Evolutionary conservation across 108 stramenopile species (phyloP).

Genomic region (Pseudonitzschia multistriata): DNA sequence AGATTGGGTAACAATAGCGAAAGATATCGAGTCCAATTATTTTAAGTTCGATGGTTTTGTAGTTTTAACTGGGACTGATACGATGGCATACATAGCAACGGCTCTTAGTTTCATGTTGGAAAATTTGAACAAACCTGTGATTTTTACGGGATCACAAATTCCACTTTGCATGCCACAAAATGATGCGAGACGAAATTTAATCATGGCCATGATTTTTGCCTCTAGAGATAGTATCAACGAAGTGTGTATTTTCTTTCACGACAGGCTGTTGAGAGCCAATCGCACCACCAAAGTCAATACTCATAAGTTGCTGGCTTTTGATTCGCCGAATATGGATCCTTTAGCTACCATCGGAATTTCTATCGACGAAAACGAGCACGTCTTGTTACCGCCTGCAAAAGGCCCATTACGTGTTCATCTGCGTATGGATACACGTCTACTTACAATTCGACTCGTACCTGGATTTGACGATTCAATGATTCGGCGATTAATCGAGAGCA

Average conservation of each 20-base stretch:
- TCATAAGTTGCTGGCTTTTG: slow-evolving; percentile 86
- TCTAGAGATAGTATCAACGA: slow-evolving; percentile 75
- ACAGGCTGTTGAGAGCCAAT: slow-evolving; percentile 86
- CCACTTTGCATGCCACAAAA: slow-evolving; percentile 91
- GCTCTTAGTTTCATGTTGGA: slow-evolving; percentile 97
- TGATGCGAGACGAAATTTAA: slow-evolving; percentile 94
- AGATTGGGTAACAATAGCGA: slow-evolving; percentile 89
- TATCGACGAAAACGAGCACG: slow-evolving; percentile 75
- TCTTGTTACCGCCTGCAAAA: slow-evolving; percentile 71
- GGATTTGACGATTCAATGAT: slow-evolving; percentile 92
- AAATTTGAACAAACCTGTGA: slow-evolving; percentile 95
- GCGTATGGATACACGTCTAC: slow-evolving; percentile 83
- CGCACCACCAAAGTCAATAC: slow-evolving; percentile 89
- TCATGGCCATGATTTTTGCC: slow-evolving; percentile 94
- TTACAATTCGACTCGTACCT: slow-evolving; percentile 86
- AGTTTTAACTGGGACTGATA: slow-evolving; percentile 95
- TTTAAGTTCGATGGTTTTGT: slow-evolving; percentile 95
- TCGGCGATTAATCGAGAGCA: slow-evolving; percentile 49
- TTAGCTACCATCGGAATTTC: slow-evolving; percentile 88
- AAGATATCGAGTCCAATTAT: slow-evolving; percentile 79
- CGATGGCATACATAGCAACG: slow-evolving; percentile 93
- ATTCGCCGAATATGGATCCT: slow-evolving; percentile 91
- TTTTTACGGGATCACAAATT: slow-evolving; percentile 92
- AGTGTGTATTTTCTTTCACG: slow-evolving; percentile 94
- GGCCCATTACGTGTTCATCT: slow-evolving; percentile 84